phyloP scores from a whole-genome alignment of 208 protist species.

The Naegleria lovaniensis region DNA sequence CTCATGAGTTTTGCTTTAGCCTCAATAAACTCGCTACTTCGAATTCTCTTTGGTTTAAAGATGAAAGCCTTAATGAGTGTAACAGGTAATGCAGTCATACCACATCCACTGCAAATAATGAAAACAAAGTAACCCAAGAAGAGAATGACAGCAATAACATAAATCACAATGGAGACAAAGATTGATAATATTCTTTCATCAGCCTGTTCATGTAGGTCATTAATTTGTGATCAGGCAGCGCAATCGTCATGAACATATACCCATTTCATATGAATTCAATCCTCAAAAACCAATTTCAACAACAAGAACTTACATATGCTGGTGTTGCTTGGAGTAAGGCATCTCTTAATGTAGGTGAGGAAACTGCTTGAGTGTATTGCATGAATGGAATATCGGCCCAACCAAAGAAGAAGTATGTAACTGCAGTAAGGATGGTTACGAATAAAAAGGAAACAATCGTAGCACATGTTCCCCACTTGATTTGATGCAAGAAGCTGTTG shows the following conservation, averaged over 20 bases:
- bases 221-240: too few relatives aligned
- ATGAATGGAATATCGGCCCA: neutral
- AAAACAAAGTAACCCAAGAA: constrained; percentile 42
- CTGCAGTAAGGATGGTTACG: neutral
- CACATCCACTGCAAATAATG: constrained; percentile 54
- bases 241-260: too few relatives aligned
- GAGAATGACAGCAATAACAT: constrained; percentile 25
- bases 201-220: neutral
- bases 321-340: neutral
- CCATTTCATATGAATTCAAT: too few relatives aligned
- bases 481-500: constrained; percentile 6
- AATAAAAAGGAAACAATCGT: neutral
- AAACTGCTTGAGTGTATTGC: neutral
- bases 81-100: constrained; percentile 53
- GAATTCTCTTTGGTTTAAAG: constrained; percentile 46
- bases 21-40: constrained; percentile 43
- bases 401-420: neutral
- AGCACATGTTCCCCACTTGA: neutral
- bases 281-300: too few relatives aligned
- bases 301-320: neutral
- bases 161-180: constrained; percentile 29
- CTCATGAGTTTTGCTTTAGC: constrained; percentile 43
- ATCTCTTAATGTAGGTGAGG: neutral
- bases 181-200: neutral
- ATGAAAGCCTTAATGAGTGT: constrained; percentile 50